Base-by-base conservation (phyloP, 305 asterid genomes). In the Fraxinus platypoda region DNA sequence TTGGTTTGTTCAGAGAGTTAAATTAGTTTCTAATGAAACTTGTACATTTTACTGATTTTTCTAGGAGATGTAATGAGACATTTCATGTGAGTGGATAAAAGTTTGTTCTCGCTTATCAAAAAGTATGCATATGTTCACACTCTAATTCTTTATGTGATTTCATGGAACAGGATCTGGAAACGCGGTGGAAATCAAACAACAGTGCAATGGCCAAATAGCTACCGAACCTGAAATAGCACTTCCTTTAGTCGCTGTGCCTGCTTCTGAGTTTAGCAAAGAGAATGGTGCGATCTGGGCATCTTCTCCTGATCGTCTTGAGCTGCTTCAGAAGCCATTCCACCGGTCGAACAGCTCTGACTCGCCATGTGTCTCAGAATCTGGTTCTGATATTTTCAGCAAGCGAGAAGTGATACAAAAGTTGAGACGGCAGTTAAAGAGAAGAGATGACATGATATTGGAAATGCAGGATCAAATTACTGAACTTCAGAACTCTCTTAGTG, bases 401-500 rank as follows among this genome's bases (percentile, higher is more conserved):
- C 89, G 98, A 78, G 98, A 95, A 86, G 98, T 95, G 88, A 90
- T 94, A 82, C 99, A 95, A 72, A 95, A 94, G 90, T 82, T 95
- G 89, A 89, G 99, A 71, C 96, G 87, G 78, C 99, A 95, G 87
- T 75, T 95, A 85, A 95, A 95, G 90, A 92, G 96, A 88, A 86
- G 98, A 82, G 99, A 95, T 31, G 99, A 95, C 54, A 95, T 87
- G 91, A 90, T 95, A 80, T 87, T 95, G 35, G 98, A 95, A 90
- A 95, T 95, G 99, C 99, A 95, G 85, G 98, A 95, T 80, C 99
- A 93, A 76, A 88, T 93, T 23, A 91, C 89, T 4, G 97, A 95
- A 76, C 85, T 95, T 83, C 98, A 92, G 76, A 87, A 82, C 87
- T 88, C 98, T 78, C 87, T 92, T 64, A 86, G 86, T n/a, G 34